These are phyloP conservation scores for Stagonosporopsis tanaceti DNA, from an alignment of 2,329 filamentous ascomycete genomes.

Conservation along the genomic window DNA sequence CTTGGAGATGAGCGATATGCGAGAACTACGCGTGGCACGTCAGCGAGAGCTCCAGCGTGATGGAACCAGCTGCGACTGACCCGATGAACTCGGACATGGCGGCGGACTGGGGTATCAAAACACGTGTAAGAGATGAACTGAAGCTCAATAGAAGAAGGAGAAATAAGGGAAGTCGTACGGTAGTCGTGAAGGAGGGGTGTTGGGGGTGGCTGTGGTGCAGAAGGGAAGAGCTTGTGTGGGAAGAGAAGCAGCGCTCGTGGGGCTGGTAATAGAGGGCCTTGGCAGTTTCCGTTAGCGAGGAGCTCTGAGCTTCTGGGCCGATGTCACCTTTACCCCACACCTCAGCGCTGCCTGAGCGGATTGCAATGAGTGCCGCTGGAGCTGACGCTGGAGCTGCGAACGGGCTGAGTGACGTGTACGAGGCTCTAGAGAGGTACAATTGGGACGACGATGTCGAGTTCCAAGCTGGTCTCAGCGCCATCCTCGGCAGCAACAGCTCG, in stretches of 20 bases:
- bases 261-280: slow-evolving; percentile 29
- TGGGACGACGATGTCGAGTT: slow-evolving; percentile 75
- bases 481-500: slow-evolving; percentile 66
- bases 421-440: slow-evolving; percentile 70
- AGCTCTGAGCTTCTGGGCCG: slow-evolving; percentile 19
- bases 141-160: slow-evolving; percentile 33
- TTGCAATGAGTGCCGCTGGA: slow-evolving; percentile 16
- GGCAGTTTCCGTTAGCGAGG: slow-evolving; percentile 24
- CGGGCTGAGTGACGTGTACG: slow-evolving; percentile 56
- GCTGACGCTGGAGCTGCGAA: slow-evolving; percentile 26
- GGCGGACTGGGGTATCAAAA: slow-evolving; percentile 37
- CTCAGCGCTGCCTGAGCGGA: slow-evolving; percentile 18
- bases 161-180: slow-evolving; percentile 27
- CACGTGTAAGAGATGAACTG: slow-evolving; percentile 31
- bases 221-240: slow-evolving; percentile 26
- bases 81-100: slow-evolving; percentile 69
- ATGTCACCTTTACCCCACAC: slow-evolving; percentile 33
- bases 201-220: slow-evolving; percentile 24
- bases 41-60: slow-evolving; percentile 45
- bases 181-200: slow-evolving; percentile 24
- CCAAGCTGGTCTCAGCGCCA: slow-evolving; percentile 71
- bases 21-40: slow-evolving; percentile 68
- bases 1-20: slow-evolving; percentile 96
- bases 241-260: slow-evolving; percentile 26
- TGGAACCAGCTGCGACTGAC: slow-evolving; percentile 55